A percentile compares a stretch with the other conserved stretches of the same genome.
Conservation (phyloP, 2,329 filamentous ascomycete species). For the Aspergillus clavatus region DNA sequence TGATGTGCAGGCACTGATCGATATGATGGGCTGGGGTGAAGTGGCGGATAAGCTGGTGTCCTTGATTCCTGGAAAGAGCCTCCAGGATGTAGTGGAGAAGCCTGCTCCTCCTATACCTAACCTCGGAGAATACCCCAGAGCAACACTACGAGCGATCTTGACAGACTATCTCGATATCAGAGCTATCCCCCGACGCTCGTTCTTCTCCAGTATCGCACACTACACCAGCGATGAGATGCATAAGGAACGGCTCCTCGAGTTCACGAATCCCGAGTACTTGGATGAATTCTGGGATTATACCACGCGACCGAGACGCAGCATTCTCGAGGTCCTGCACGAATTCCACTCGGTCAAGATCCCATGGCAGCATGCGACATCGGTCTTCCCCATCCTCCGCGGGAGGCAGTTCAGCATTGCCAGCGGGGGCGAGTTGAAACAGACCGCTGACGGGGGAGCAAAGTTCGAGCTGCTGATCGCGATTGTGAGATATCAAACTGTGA, state of each 20-base stretch:
- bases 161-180: constrained; percentile 83
- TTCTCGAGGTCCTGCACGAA: constrained; percentile 86
- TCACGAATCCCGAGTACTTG: constrained; percentile 70
- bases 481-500: constrained; percentile 84
- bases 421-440: constrained; percentile 50
- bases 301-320: constrained; percentile 80
- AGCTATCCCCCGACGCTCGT: constrained; percentile 79
- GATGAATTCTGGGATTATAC: constrained; percentile 97
- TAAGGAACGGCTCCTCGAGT: constrained; percentile 75
- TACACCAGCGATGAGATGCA: constrained; percentile 70
- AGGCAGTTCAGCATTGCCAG: constrained; percentile 91
- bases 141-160: constrained; percentile 70
- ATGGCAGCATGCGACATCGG: constrained; percentile 62
- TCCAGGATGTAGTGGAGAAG: constrained; percentile 16
- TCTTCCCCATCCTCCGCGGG: constrained; percentile 79
- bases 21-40: constrained; percentile 70
- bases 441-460: constrained; percentile 38
- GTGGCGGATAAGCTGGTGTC: constrained; percentile 67
- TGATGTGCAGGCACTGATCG: constrained; percentile 74
- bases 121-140: constrained; percentile 29
- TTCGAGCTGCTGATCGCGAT: constrained; percentile 78
- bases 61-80: constrained; percentile 38
- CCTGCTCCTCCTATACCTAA: constrained; percentile 32
- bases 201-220: constrained; percentile 73
- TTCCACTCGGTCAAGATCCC: constrained; percentile 82